These are phyloP conservation scores for Irpex sp. DNA, from an alignment of 1,284 basidiomycete genomes.

Conservation along the genomic window DNA sequence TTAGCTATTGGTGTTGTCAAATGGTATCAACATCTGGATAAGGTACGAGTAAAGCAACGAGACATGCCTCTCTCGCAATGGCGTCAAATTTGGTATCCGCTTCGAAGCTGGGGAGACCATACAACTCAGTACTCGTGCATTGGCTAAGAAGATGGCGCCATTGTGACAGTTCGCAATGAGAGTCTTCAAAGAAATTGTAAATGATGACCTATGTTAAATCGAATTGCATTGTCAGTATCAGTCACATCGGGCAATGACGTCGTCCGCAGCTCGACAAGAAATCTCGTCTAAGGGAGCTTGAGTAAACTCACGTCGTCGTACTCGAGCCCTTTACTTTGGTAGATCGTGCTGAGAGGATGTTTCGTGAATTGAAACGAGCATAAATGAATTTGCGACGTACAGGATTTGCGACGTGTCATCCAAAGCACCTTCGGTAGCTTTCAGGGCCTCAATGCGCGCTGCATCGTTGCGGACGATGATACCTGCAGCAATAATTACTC, in stretches of 20 bases:
- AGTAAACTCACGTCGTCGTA: slow-evolving; percentile 56
- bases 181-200: slow-evolving; percentile 70
- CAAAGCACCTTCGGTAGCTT: slow-evolving; percentile 26
- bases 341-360: slow-evolving; percentile 50
- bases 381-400: slow-evolving; percentile 30
- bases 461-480: slow-evolving; percentile 61
- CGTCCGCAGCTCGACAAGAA: not conserved
- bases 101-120: slow-evolving; percentile 37
- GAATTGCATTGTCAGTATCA: not conserved
- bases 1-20: slow-evolving; percentile 38
- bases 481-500: slow-evolving; percentile 31
- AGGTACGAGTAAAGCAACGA: too few relatives aligned
- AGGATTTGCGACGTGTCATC: slow-evolving; percentile 56
- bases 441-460: slow-evolving; percentile 40
- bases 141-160: slow-evolving; percentile 38
- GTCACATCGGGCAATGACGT: not conserved
- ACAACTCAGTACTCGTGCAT: not conserved
- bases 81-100: not conserved
- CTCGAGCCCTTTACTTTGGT: slow-evolving; percentile 73
- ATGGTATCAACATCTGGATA: too few relatives aligned
- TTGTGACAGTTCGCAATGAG: slow-evolving; percentile 44
- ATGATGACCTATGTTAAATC: slow-evolving; percentile 49
- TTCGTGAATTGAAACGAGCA: not conserved
- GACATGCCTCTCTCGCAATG: slow-evolving; percentile 4
- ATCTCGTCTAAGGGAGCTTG: not conserved